Evolutionary conservation across 176 grass and related monocot genomes (phyloP).

Genomic region (Zoysia japonica): DNA sequence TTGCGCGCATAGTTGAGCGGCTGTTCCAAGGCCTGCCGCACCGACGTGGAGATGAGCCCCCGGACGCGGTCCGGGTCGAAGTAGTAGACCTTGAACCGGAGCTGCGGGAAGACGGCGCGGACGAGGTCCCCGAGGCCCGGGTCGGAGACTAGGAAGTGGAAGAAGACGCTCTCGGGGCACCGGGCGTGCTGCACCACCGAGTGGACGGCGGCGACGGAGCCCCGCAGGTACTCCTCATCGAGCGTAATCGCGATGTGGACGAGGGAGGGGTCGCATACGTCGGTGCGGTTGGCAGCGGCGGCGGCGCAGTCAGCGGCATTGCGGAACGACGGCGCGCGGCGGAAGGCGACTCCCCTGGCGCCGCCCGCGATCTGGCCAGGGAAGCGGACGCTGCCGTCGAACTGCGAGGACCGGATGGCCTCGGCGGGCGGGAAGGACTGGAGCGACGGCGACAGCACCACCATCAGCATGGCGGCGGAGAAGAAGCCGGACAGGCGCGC

Average conservation of each 20-base stretch:
- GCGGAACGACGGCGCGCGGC: slow-evolving; percentile 63
- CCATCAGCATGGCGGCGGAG: slow-evolving; percentile 69
- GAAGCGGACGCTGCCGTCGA: slow-evolving; percentile 73
- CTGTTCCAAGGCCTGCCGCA: slow-evolving; percentile 84
- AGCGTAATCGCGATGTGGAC: slow-evolving; percentile 94
- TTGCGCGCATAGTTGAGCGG: slow-evolving; percentile 90
- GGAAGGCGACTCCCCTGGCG: slow-evolving; percentile 61
- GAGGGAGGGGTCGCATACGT: slow-evolving; percentile 65
- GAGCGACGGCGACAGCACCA: slow-evolving; percentile 84
- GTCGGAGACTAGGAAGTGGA: slow-evolving; percentile 91
- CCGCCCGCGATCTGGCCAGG: slow-evolving; percentile 66
- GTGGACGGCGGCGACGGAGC: slow-evolving; percentile 82
- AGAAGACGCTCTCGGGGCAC: slow-evolving; percentile 89
- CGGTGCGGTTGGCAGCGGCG: slow-evolving; percentile 26
- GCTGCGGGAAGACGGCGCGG: slow-evolving; percentile 73
- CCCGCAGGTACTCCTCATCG: slow-evolving; percentile 78
- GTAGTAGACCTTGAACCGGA: slow-evolving; percentile 84
- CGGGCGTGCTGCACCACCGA: slow-evolving; percentile 73
- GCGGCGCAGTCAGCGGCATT: slow-evolving; percentile 73
- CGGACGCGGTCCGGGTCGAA: slow-evolving; percentile 77
- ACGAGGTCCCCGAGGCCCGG: slow-evolving; percentile 68
- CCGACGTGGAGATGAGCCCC: slow-evolving; percentile 80
- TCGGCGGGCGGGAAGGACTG: slow-evolving; percentile 95
- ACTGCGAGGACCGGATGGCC: slow-evolving; percentile 91
- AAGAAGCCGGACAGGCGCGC: slow-evolving; percentile 76